Base-by-base conservation (phyloP, 2,329 filamentous ascomycete species). In the Colletotrichum australisinense region DNA sequence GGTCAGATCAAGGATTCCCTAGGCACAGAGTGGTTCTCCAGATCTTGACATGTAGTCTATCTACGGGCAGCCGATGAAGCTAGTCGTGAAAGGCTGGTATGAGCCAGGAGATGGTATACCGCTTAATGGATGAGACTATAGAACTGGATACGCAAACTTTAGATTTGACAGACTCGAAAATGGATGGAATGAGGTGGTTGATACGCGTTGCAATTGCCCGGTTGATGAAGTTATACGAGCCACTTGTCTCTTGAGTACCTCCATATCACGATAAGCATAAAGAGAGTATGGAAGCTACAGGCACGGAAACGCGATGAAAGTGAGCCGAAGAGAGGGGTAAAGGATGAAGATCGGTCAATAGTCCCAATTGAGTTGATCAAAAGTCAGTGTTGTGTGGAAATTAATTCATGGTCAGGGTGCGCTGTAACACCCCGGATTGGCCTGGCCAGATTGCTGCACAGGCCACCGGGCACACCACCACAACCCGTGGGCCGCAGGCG, bases 381-480 rank as follows among this genome's bases (percentile, higher is more conserved):
- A 53, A 32, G 66, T 59, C 42, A 49, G 49, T 65, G 55, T 65
- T 22, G n/a, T 73, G 71, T 73, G 71, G 71, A 73, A 73, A 73
- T 73, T 70, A 60, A 28, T 57, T 66, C 35, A 55, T 55, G 46
- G 42, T 12, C 58, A 65, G 30, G 11, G 30, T 46, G 38, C 66
- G 63, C 32, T 62, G 60, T 22, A 49, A 49, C 24, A 49, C 64
- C 53, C 32, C n/a, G 26, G 55, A 49, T 14, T 32, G 38, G 64
- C 55, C 19, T n/a, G 28, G 56, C 63, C 46, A 35, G 16, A n/a
- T 73, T 59, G 19, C 26, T n/a, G 70, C 70, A 69, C 59, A 52
- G 71, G 63, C 67, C 56, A 70, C 19, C 11, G 5, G 32, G 32
- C 60, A 53, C 62, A 63, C 28, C 46, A 58, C 56, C 19, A 24